Base-by-base conservation (phyloP, 495 filamentous ascomycete species). In the Rostrohypoxylon terebratum region DNA sequence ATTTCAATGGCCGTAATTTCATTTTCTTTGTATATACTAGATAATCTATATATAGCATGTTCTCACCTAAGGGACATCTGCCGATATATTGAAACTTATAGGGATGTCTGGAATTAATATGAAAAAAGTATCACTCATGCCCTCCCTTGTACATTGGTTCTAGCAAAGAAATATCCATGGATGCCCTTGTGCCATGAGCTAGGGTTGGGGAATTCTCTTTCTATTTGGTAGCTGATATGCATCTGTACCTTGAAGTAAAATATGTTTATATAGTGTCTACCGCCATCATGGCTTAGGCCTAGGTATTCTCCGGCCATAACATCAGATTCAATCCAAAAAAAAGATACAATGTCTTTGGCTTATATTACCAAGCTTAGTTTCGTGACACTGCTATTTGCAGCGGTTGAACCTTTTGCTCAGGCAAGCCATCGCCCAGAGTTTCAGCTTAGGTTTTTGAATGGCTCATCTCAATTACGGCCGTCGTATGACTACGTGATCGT, bases 401-500 rank as follows among this genome's bases (percentile, higher is more conserved):
- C 21, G 20, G 42, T 25, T 21, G 55, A 63, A 50, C 58, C 66
- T 45, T 73, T 73, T 58, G 51, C 61, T n/a, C 40, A 59, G 16
- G 71, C 61, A 36, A 55, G 10, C 38, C 66, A 23, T n/a, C 33
- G 11, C 3, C 45, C 66, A 9, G 50, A 66, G 36, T 57, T 66
- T 4, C 66, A 66, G 55, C 25, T 66, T 3, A 61, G 55, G 10
- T 73, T 69, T 44, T 50, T 63, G 16, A 73, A 73, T 28, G 60
- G 71, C 21, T 69, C 66, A 4, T 57, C 61, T 7, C 48, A 50
- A 18, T 66, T 69, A 7, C 40, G 40, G 10, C 18, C 57, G 2
- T 69, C 66, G 9, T 84, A 83, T 50, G 83, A 86, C 73, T 86
- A 84, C 53, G 76, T 87, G 40, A 76, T 88, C 10, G 75, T 87